Evolutionary conservation across 2,329 filamentous ascomycete species (phyloP).

Genomic region (Cladosporium sp.): DNA sequence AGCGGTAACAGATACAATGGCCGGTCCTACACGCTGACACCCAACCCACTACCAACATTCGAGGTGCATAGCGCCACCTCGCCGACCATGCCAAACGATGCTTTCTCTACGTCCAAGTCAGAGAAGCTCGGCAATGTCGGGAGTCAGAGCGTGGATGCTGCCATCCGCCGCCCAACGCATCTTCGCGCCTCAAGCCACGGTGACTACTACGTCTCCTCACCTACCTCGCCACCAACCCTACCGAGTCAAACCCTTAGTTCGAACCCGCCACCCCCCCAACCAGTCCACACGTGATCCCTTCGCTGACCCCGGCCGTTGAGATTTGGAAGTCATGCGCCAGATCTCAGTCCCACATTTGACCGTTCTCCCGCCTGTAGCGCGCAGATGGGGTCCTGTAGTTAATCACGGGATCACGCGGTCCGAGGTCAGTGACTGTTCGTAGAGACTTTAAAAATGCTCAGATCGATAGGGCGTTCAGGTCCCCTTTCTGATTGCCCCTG

Average conservation of each 20-base stretch:
- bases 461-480: slow-evolving; percentile 32
- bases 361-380: slow-evolving; percentile 42
- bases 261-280: slow-evolving; percentile 25
- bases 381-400: slow-evolving; percentile 43
- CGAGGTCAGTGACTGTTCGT: slow-evolving; percentile 30
- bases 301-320: slow-evolving; percentile 42
- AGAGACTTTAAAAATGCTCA: slow-evolving; percentile 40
- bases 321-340: slow-evolving; percentile 36
- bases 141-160: slow-evolving; percentile 44
- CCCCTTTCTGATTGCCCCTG: slow-evolving; percentile 21
- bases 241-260: slow-evolving; percentile 31
- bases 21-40: slow-evolving; percentile 48
- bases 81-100: slow-evolving; percentile 30
- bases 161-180: slow-evolving; percentile 44
- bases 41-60: slow-evolving; percentile 46
- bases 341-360: slow-evolving; percentile 44
- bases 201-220: slow-evolving; percentile 45
- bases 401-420: slow-evolving; percentile 32
- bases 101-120: slow-evolving; percentile 29
- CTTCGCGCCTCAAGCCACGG: slow-evolving; percentile 48
- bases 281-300: slow-evolving; percentile 39
- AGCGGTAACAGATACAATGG: slow-evolving; percentile 44
- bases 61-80: slow-evolving; percentile 35
- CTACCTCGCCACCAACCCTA: slow-evolving; percentile 37
- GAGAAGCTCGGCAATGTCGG: slow-evolving; percentile 48